Evolutionary conservation across 1,139 yeast species (phyloP), one percentile per base, ranked within the genome.

Genomic region (Torulaspora pretoriensis): DNA sequence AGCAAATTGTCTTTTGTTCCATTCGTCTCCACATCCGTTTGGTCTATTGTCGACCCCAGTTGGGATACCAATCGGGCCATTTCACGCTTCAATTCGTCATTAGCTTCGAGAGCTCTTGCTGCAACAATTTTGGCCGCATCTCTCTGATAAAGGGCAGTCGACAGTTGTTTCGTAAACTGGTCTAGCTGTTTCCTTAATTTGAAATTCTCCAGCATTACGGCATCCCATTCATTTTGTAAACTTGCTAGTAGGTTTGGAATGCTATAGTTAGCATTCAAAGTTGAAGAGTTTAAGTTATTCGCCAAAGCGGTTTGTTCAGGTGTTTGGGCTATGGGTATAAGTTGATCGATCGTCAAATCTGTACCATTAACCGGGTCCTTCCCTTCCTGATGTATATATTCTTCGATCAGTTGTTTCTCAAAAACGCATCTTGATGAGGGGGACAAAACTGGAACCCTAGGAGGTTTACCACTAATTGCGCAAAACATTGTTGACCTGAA

Each of bases 101-200:
- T 67, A 56, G 88, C 96, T 46, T 73, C 72, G 8, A 82, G 71
- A 1, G 89, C 80, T 35, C 75, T 74, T 0, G 95, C 81, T 0
- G 94, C 95, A 2, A 90, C 96, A 45, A 89, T 71, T 2, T 85
- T 80, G 1, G 97, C 95, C 0, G 97, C 97, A 63, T 90, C 97
- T 53, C 84, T 85, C 54, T 82, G 85, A 59, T 88, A 89, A 32
- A 89, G 68, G 0, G 95, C 83, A 3, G 84, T 68, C 34, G 94
- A 82, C 46, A 90, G 67, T 57, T 88, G 94, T 56, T 83, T 79
- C 50, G 84, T 74, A 2, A 92, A 75, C 28, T 71, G 70, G 40
- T 73, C 77, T 39, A 90, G 70, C 55, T 83, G 90, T 60, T 85
- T 85, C 51, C 94, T 73, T 49, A 90, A 68, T 26, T 82, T 75